Evolutionary conservation across 2,329 filamentous ascomycete species (phyloP).

Genomic region (Scortechinia acanthostroma): DNA sequence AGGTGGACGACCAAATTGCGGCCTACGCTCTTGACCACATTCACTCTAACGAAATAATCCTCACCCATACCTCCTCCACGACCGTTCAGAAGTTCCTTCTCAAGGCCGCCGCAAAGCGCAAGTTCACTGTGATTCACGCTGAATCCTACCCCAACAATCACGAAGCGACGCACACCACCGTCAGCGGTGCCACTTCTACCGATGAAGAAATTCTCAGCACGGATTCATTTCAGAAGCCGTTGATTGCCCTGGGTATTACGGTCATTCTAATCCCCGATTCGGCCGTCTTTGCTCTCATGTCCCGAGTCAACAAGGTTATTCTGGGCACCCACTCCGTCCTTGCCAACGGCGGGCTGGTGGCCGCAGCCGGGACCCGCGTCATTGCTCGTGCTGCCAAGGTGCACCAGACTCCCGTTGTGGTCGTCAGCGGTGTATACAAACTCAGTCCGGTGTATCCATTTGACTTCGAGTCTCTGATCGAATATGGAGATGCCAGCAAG

Average conservation of each 20-base stretch:
- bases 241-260: slow-evolving; percentile 70
- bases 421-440: slow-evolving; percentile 87
- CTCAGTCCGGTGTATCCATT: slow-evolving; percentile 84
- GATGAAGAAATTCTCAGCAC: slow-evolving; percentile 23
- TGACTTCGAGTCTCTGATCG: slow-evolving; percentile 73
- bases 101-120: slow-evolving; percentile 79
- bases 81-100: slow-evolving; percentile 87
- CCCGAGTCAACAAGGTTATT: slow-evolving; percentile 89
- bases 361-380: slow-evolving; percentile 74
- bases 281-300: slow-evolving; percentile 88
- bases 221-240: slow-evolving; percentile 64
- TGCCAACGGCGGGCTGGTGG: slow-evolving; percentile 79
- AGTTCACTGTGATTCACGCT: slow-evolving; percentile 83
- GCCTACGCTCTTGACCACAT: slow-evolving; percentile 84
- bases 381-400: slow-evolving; percentile 80
- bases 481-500: slow-evolving; percentile 75
- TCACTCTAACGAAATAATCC: slow-evolving; percentile 83
- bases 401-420: slow-evolving; percentile 77
- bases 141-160: slow-evolving; percentile 68
- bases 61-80: slow-evolving; percentile 78
- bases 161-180: slow-evolving; percentile 49
- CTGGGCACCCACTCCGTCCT: slow-evolving; percentile 81
- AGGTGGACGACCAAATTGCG: slow-evolving; percentile 89
- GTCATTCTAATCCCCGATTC: slow-evolving; percentile 80
- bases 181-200: slow-evolving; percentile 45